Evolutionary conservation across 2,329 filamentous ascomycete species (phyloP).

Genomic region (Sarocladium kiliense): DNA sequence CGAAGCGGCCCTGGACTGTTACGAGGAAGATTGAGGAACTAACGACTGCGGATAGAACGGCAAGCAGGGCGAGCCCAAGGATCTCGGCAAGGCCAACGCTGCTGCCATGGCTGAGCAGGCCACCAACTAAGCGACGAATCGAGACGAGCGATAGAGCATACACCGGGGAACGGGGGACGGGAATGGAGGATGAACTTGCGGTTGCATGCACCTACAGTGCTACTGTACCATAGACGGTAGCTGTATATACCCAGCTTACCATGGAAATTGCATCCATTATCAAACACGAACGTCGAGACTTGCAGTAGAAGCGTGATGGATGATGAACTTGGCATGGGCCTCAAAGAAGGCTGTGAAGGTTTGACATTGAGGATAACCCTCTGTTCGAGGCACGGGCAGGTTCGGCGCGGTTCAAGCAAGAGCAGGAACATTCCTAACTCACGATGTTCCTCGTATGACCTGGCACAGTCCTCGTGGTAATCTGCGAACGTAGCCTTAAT

Average conservation of each 20-base stretch:
- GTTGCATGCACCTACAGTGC: conserved; percentile 9
- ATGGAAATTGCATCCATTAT: conserved; percentile 4
- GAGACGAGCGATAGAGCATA: conserved; percentile 4
- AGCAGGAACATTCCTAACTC: too few relatives aligned
- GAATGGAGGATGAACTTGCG: conserved; percentile 6
- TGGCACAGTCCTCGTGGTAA: too few relatives aligned
- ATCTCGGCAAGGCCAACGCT: conserved; percentile 55
- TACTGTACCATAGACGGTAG: conserved; percentile 11
- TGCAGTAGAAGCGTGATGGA: too few relatives aligned
- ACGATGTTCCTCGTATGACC: too few relatives aligned
- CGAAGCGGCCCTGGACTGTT: conserved; percentile 1
- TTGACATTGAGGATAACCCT: not conserved
- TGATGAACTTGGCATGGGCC: not conserved
- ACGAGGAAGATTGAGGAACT: not conserved
- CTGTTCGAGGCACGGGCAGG: too few relatives aligned
- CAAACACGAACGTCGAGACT: not conserved
- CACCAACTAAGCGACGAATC: conserved; percentile 22
- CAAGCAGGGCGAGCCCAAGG: conserved; percentile 86
- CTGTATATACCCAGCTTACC: conserved; percentile 10
- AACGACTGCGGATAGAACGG: conserved; percentile 78
- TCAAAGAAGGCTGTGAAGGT: not conserved
- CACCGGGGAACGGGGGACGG: not conserved
- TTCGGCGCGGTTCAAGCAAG: too few relatives aligned
- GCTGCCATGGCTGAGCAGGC: conserved; percentile 32
- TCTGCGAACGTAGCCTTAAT: too few relatives aligned